Conservation (phyloP, 2,329 filamentous ascomycete genomes). For the Huntiella bhutanensis region DNA sequence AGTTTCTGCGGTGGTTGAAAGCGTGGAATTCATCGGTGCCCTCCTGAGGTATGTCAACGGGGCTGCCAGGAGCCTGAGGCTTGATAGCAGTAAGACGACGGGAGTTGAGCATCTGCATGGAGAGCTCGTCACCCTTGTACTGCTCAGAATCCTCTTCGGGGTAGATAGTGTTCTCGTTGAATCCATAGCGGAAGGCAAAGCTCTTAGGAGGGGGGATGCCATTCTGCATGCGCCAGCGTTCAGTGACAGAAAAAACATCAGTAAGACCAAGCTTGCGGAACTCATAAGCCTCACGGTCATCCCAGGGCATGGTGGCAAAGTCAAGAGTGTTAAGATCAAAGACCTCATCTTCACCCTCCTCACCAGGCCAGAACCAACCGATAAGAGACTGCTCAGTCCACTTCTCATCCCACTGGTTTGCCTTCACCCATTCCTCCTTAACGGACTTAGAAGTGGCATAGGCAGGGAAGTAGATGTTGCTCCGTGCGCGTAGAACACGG, state of each 20-base stretch:
- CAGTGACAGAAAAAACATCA: not conserved
- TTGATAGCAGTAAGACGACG: no score
- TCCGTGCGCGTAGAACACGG: not conserved
- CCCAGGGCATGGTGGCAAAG: not conserved
- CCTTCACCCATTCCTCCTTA: no score
- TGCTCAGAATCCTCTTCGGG: not conserved
- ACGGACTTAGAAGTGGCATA: no score
- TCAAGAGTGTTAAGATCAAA: not conserved
- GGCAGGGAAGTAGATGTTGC: no score
- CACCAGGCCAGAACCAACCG: conserved; percentile 10
- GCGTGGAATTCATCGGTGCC: no score
- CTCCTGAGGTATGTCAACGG: no score
- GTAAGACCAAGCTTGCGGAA: not conserved
- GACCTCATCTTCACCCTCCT: not conserved
- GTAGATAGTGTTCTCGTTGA: not conserved
- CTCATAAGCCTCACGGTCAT: not conserved
- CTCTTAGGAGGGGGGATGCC: not conserved
- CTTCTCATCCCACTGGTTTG: no score
- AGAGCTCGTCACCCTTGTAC: not conserved
- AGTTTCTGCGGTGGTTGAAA: no score
- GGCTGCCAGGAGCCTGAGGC: no score
- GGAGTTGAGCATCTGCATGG: no score
- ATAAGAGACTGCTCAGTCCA: not conserved
- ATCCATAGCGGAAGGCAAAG: not conserved
- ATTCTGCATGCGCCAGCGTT: not conserved